Evolutionary conservation across 2,329 filamentous ascomycete species (phyloP).

Genomic region (Penicillium sp.): DNA sequence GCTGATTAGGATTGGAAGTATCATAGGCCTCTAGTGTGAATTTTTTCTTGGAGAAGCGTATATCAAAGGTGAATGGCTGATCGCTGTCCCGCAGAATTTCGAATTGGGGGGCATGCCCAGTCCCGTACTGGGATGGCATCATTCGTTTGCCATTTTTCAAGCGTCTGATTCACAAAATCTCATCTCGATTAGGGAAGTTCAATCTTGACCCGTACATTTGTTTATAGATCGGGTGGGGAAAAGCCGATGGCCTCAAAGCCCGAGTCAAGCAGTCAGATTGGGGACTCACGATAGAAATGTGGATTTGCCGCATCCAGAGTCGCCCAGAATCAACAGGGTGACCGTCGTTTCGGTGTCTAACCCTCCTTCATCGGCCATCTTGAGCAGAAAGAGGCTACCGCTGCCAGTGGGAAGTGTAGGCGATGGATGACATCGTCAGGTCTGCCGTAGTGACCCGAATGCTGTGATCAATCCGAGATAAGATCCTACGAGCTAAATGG

Average conservation of each 20-base stretch:
- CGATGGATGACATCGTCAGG: neutral
- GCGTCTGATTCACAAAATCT: slow-evolving; percentile 6
- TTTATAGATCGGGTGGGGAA: neutral
- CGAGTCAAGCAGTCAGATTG: neutral
- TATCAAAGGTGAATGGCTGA: slow-evolving; percentile 56
- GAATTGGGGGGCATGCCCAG: slow-evolving; percentile 30
- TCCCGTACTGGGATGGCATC: slow-evolving; percentile 13
- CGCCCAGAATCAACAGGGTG: slow-evolving; percentile 52
- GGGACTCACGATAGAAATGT: slow-evolving; percentile 55
- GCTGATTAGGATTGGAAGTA: slow-evolving; percentile 50
- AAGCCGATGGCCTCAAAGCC: neutral
- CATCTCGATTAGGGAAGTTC: no score
- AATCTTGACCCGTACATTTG: no score
- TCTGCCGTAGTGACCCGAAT: neutral
- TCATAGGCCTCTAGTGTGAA: slow-evolving; percentile 54
- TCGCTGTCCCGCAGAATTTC: slow-evolving; percentile 48
- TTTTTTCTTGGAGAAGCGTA: slow-evolving; percentile 50
- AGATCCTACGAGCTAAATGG: no score
- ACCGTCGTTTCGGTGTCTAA: slow-evolving; percentile 19
- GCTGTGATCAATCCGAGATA: neutral
- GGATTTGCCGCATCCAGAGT: slow-evolving; percentile 56
- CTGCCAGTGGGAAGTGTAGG: neutral
- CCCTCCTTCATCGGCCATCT: slow-evolving; percentile 6
- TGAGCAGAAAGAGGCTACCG: neutral
- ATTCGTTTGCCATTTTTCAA: slow-evolving; percentile 17